Evolutionary conservation across 78 protist genomes (phyloP), one percentile per base, ranked within the genome.

Genomic region (Dictyostelium firmibasis): DNA sequence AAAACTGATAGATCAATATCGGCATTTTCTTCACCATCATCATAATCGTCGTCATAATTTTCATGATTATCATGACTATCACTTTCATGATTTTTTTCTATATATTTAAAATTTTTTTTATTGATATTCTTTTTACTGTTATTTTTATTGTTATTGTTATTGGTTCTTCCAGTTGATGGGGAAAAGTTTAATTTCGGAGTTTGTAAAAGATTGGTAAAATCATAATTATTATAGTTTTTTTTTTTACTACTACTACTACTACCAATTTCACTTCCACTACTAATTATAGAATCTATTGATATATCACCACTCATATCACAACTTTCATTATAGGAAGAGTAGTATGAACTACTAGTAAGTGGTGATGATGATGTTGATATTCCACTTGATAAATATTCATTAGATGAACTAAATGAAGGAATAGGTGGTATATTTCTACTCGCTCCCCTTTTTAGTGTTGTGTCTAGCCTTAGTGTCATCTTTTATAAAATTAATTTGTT

Each of bases 1-100:
- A 76, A 57, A 25, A 77, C 13, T 27, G 76, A 60, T 88, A 88
- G 93, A 43, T 88, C 75, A 57, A 53, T 70, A 64, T 79, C 93
- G 20, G 16, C 64, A 41, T 27, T 9, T 72, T 72, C 41, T 1
- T 69, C 77, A 13, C 41, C 86, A 18, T 16, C 35, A 76, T 76
- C 57, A n/a, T 53, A 69, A 43, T 84, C 69, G 11, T 74, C 67
- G 23, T 14, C 0, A 23, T 16, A 16, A 50, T n/a, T n/a, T 38
- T 38, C 75, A 1, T 76, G 44, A 10, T 29, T 13, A 38, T 38
- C 67, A 16, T 23, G 11, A 43, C 18, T 33, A 18, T 50, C 36
- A 29, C 11, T 29, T n/a, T 29, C 38, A 11, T 27, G 5, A 44
- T 47, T n/a, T 23, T 23, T 11, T 23, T 23, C 25, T 35, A 33